Conservation (phyloP, 805 yeast genomes). For the Candida tammaniensis region DNA sequence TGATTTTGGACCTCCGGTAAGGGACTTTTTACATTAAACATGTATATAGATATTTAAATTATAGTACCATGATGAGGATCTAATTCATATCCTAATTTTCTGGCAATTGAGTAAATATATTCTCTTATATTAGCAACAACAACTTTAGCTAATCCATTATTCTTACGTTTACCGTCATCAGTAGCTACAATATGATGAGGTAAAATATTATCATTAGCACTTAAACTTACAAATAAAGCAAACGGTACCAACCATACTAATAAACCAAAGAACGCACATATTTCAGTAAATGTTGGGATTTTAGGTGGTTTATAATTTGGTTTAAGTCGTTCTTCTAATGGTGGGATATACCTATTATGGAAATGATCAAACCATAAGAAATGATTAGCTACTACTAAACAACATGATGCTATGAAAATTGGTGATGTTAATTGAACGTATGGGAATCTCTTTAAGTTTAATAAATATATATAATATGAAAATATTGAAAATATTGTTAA, state of each 20-base stretch:
- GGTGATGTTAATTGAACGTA: constrained; percentile 73
- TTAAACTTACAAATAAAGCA: constrained; percentile 82
- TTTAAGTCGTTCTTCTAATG: constrained; percentile 56
- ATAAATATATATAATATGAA: constrained; percentile 71
- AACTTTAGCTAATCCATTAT: constrained; percentile 64
- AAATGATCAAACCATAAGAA: constrained; percentile 88
- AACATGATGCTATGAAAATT: constrained; percentile 65
- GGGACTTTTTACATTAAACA: constrained; percentile 45
- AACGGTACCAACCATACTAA: constrained; percentile 95
- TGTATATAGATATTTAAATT: constrained; percentile 22
- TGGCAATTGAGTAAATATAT: constrained; percentile 41
- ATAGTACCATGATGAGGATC: constrained; percentile 55
- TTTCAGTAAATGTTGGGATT: constrained; percentile 80
- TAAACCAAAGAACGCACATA: constrained; percentile 92
- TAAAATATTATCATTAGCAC: constrained; percentile 86
- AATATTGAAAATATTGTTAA: constrained; percentile 64
- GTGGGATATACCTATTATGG: constrained; percentile 68
- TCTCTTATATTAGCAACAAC: constrained; percentile 55
- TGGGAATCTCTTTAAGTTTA: constrained; percentile 80
- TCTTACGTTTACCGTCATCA: constrained; percentile 25
- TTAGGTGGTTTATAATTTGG: constrained; percentile 61
- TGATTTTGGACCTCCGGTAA: constrained; percentile 76
- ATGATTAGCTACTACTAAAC: constrained; percentile 75
- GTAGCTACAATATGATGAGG: constrained; percentile 51
- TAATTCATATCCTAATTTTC: constrained; percentile 62